Conservation (phyloP, 495 filamentous ascomycete species). For the Penicillium ochrochloron region DNA sequence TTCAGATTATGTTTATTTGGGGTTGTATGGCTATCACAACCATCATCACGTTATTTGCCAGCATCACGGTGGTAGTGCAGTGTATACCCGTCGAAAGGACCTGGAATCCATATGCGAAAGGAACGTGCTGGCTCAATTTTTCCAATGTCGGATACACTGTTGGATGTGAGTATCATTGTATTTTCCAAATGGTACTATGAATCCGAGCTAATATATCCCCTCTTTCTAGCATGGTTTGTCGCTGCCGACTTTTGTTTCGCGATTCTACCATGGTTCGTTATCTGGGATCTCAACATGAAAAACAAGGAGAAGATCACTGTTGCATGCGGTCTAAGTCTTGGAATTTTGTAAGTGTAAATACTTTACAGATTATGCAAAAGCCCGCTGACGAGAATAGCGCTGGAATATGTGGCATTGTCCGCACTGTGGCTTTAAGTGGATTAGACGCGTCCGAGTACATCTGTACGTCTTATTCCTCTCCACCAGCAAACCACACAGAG, state of each 20-base stretch:
- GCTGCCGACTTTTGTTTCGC: conserved; percentile 35
- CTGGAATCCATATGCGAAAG: not conserved
- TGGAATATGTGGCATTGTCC: conserved; percentile 37
- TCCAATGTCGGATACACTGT: not conserved
- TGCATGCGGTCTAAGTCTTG: conserved; percentile 33
- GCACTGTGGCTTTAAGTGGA: conserved; percentile 30
- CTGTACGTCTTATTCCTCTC: not conserved
- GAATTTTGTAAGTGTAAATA: conserved; percentile 27
- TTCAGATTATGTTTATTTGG: not conserved
- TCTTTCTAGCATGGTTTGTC: conserved; percentile 30
- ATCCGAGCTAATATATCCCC: not conserved
- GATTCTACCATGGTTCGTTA: conserved; percentile 36
- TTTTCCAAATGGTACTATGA: not conserved
- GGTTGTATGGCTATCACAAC: not conserved
- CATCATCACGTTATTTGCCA: not conserved
- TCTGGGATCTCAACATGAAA: conserved; percentile 40
- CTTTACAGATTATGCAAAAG: not conserved
- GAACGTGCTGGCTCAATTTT: not conserved
- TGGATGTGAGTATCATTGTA: not conserved
- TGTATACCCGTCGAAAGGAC: not conserved
- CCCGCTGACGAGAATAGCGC: conserved; percentile 21
- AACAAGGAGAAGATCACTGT: conserved; percentile 35
- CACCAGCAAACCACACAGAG: not conserved
- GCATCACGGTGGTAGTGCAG: not conserved
- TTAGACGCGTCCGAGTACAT: conserved; percentile 34